Evolutionary conservation across 225 moss, liverwort and hornwort species (phyloP).

Genomic region (Pleurozium schreberi): DNA sequence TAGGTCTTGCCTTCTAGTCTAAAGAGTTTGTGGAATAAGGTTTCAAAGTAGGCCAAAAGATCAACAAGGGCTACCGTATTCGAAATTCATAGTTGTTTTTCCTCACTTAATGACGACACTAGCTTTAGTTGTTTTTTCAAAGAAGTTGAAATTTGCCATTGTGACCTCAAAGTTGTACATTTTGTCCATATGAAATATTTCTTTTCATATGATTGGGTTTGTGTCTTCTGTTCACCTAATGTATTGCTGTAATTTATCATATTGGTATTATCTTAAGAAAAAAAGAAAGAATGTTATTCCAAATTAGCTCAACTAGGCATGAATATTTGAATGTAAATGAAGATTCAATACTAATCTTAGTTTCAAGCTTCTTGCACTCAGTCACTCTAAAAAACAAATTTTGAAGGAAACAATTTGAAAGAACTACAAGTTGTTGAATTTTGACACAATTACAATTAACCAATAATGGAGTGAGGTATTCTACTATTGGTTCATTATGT

Average conservation of each 20-base stretch:
- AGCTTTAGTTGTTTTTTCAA: no score
- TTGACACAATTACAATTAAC: not conserved
- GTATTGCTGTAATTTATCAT: not conserved
- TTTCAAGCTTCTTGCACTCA: not conserved
- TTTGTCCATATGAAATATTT: not conserved
- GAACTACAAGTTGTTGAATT: not conserved
- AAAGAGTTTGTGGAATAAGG: not conserved
- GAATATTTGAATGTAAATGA: no score
- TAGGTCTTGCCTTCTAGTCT: not conserved
- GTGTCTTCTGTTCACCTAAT: not conserved
- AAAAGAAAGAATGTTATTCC: no score
- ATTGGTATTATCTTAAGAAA: no score
- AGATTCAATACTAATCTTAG: not conserved
- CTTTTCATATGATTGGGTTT: not conserved
- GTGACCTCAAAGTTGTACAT: not conserved
- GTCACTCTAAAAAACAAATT: no score
- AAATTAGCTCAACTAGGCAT: not conserved
- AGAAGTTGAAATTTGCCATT: no score
- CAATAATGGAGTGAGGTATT: not conserved
- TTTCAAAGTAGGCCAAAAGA: not conserved
- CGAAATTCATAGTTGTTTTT: not conserved
- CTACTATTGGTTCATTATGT: no score
- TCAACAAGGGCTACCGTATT: not conserved
- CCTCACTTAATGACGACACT: not conserved
- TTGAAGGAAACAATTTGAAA: not conserved